Evolutionary conservation across 2,329 filamentous ascomycete genomes (phyloP).

Genomic region (Blastomyces percursus): DNA sequence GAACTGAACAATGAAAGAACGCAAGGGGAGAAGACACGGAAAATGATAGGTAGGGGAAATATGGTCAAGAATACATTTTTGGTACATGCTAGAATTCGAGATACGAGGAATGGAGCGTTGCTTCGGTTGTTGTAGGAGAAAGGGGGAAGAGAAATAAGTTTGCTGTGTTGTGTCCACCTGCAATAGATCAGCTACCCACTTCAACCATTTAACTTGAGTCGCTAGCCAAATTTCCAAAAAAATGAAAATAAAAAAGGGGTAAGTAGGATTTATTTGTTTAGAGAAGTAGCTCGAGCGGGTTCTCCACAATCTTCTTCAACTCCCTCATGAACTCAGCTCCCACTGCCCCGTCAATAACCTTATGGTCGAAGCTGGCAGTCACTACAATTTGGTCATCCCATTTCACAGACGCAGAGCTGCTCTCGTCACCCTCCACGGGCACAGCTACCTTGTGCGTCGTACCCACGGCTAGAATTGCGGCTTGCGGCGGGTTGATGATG

Average conservation of each 20-base stretch:
- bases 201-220: background rate
- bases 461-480: slow-evolving; percentile 87
- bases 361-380: slow-evolving; percentile 96
- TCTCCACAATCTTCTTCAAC: slow-evolving; percentile 96
- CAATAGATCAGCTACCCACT: background rate
- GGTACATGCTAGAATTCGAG: slow-evolving; percentile 1
- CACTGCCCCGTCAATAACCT: slow-evolving; percentile 92
- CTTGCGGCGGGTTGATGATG: slow-evolving; percentile 97
- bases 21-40: background rate
- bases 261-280: slow-evolving; percentile 38
- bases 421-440: slow-evolving; percentile 64
- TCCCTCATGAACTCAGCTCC: slow-evolving; percentile 95
- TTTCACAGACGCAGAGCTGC: slow-evolving; percentile 52
- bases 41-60: background rate
- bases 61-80: slow-evolving; percentile 5
- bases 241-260: background rate
- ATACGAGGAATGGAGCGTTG: background rate
- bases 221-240: slow-evolving; percentile 5
- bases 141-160: background rate
- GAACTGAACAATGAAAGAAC: background rate
- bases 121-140: background rate
- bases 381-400: slow-evolving; percentile 98
- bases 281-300: slow-evolving; percentile 87
- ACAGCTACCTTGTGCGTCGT: slow-evolving; percentile 92
- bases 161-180: background rate